A percentile compares a stretch with the other conserved stretches of the same genome.
Conservation (phyloP, 2,329 filamentous ascomycete genomes). For the Xylariaceae sp. region DNA sequence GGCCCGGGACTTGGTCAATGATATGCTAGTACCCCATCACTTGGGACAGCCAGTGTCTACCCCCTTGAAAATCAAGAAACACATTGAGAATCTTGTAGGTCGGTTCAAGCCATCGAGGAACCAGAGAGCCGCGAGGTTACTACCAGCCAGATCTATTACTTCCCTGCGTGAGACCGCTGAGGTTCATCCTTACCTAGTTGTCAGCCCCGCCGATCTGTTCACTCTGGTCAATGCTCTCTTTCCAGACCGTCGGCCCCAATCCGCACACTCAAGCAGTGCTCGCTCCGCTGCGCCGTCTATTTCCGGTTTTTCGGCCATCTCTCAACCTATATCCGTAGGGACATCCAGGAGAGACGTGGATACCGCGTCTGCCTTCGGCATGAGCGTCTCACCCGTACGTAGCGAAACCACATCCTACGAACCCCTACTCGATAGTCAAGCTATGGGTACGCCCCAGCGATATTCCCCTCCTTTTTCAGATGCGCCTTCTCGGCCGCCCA, state of each 20-base stretch:
- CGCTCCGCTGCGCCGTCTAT: slow-evolving; percentile 71
- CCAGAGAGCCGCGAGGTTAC: slow-evolving; percentile 62
- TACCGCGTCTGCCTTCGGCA: slow-evolving; percentile 73
- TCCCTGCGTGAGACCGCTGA: slow-evolving; percentile 78
- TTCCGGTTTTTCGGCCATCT: slow-evolving; percentile 72
- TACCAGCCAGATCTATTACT: slow-evolving; percentile 75
- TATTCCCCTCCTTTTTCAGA: slow-evolving; percentile 61
- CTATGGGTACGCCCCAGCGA: slow-evolving; percentile 57
- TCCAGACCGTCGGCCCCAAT: slow-evolving; percentile 73
- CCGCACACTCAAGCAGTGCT: slow-evolving; percentile 65
- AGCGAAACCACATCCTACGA: slow-evolving; percentile 74
- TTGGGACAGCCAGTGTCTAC: slow-evolving; percentile 65
- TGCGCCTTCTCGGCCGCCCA: slow-evolving; percentile 48
- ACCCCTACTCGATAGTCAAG: slow-evolving; percentile 64
- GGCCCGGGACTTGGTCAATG: slow-evolving; percentile 79
- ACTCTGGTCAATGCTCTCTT: slow-evolving; percentile 85
- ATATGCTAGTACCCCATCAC: slow-evolving; percentile 66
- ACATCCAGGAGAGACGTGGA: slow-evolving; percentile 65
- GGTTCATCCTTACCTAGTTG: slow-evolving; percentile 79
- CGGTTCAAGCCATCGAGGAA: slow-evolving; percentile 65
- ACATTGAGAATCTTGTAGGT: slow-evolving; percentile 74
- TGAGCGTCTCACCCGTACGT: slow-evolving; percentile 73
- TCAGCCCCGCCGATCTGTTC: slow-evolving; percentile 79
- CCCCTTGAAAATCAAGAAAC: slow-evolving; percentile 67
- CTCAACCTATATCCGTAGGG: slow-evolving; percentile 69